Base-by-base conservation (phyloP, 1,139 yeast genomes). In the Diutina catenulata region DNA sequence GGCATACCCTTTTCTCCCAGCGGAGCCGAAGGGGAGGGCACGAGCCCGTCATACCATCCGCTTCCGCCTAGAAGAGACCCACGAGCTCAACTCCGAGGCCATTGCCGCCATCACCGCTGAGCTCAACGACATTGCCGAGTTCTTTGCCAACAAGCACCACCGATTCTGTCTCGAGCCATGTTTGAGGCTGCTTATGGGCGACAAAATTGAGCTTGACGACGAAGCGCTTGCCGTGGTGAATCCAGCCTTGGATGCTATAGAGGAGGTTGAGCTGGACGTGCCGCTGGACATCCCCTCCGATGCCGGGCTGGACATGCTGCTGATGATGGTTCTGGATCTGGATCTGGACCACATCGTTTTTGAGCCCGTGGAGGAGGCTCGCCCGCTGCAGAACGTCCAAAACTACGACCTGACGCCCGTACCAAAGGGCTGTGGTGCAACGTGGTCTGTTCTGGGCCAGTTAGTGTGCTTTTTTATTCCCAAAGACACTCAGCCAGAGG, bases 391-490 rank as follows among this genome's bases (percentile, higher is more conserved):
- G 14, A 31, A 31, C 14, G 35, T 31, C n/a, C 25, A 31, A n/a
- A 21, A 21, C 25, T 31, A 13, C 10, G 35, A 31, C 21, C 35
- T 31, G 28, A 84, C 95, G 0, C 96, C 96, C 0, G 68, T 87
- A 3, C 95, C 96, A 0, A 86, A 83, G 51, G 94, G 91, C 3
- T 87, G 95, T 61, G 95, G 96, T 8, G 95, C 94, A 0, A 64
- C 75, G 0, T 87, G 96, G 95, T 69, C 93, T 0, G 70, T 75
- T 13, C 70, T 75, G 2, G 96, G 96, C 0, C 75, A 74, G 43
- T 62, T 87, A 40, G 80, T 87, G 1, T 83, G 95, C 51, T 87
- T 88, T 49, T 86, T 84, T 56, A 71, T 78, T 11, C 28, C 35
- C 3, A 22, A 22, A 4, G 37, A 19, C 8, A 21, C n/a, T 13